A percentile compares a stretch with the other conserved stretches of the same genome.
These are phyloP conservation scores for Dendrobium catenatum DNA, from an alignment of 106 monocot genomes.

Conservation along the genomic window DNA sequence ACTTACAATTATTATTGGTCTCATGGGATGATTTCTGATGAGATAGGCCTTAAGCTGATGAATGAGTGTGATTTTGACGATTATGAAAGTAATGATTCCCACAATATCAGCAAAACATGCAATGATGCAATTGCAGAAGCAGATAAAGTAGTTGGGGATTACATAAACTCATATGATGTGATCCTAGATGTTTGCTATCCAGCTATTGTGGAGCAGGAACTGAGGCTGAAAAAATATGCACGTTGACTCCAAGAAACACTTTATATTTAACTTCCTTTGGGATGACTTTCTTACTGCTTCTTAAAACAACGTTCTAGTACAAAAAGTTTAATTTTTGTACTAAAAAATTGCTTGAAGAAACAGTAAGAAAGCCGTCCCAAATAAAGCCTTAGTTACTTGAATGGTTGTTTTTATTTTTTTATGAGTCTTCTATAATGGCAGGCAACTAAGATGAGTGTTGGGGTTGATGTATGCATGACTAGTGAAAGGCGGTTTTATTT, in stretches of 20 bases:
- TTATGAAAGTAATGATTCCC: slow-evolving; percentile 41
- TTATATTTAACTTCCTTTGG: background rate
- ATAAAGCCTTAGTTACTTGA: background rate
- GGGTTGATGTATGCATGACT: slow-evolving; percentile 94
- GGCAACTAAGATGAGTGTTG: slow-evolving; percentile 76
- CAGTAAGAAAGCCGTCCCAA: no score
- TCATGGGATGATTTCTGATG: slow-evolving; percentile 96
- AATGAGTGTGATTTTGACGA: slow-evolving; percentile 81
- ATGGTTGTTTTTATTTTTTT: background rate
- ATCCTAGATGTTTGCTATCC: slow-evolving; percentile 97
- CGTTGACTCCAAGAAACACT: background rate
- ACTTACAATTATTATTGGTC: slow-evolving; percentile 94
- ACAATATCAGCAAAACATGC: slow-evolving; percentile 70
- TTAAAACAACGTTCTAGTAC: no score
- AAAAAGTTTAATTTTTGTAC: no score
- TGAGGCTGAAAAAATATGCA: slow-evolving; percentile 79
- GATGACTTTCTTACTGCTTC: no score
- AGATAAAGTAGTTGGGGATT: slow-evolving; percentile 60
- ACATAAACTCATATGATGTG: slow-evolving; percentile 84
- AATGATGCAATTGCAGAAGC: slow-evolving; percentile 62
- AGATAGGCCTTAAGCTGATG: slow-evolving; percentile 68
- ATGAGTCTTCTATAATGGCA: slow-evolving; percentile 9
- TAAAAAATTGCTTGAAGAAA: no score
- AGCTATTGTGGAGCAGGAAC: slow-evolving; percentile 75
- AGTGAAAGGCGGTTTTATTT: slow-evolving; percentile 81